Evolutionary conservation across 176 grass and related monocot genomes (phyloP).

Genomic region (Otatea glauca): DNA sequence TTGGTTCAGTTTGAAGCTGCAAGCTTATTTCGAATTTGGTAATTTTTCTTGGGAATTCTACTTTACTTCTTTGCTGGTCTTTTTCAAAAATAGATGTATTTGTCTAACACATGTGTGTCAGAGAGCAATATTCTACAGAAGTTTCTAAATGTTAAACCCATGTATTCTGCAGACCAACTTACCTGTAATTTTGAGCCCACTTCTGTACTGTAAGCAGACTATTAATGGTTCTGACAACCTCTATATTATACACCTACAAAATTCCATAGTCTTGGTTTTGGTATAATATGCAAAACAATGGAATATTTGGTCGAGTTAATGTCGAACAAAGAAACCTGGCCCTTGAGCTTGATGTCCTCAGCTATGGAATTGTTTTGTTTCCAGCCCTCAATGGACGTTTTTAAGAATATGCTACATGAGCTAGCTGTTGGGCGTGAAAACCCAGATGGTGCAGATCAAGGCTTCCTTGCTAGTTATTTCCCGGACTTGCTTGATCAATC

Average conservation of each 20-base stretch:
- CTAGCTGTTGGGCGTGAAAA: conserved; percentile 77
- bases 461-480: conserved; percentile 86
- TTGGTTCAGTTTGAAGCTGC: conserved; percentile 7
- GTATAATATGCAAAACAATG: no score
- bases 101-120: neutral
- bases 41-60: neutral
- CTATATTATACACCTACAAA: neutral
- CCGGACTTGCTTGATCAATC: conserved; percentile 80
- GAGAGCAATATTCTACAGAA: neutral
- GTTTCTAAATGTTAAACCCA: neutral
- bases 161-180: neutral
- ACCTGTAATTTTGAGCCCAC: neutral
- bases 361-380: conserved; percentile 26
- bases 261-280: no score
- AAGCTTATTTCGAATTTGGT: neutral
- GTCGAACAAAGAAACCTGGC: neutral
- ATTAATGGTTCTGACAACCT: neutral
- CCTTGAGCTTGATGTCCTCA: conserved; percentile 22
- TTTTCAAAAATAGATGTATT: neutral
- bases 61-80: neutral
- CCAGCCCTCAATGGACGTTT: conserved; percentile 83
- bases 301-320: no score
- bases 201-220: neutral
- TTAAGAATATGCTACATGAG: conserved; percentile 86
- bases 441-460: conserved; percentile 93